These are phyloP conservation scores for Fibroporia radiculosa DNA, from an alignment of 768 basidiomycete genomes.

Conservation along the genomic window DNA sequence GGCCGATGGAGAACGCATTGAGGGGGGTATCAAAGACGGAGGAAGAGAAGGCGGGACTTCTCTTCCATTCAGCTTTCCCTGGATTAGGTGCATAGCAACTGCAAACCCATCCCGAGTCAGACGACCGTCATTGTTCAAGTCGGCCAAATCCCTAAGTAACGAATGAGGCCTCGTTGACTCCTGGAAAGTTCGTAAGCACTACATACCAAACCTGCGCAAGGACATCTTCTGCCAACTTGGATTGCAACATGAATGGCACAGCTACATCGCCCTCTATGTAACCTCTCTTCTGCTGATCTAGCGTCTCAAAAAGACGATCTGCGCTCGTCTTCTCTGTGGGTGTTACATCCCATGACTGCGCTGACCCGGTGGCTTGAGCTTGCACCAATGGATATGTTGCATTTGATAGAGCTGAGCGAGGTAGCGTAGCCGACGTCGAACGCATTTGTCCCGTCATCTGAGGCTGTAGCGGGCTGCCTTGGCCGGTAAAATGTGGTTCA, in stretches of 20 bases:
- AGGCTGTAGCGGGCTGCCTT: slow-evolving; percentile 34
- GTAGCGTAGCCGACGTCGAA: slow-evolving; percentile 17
- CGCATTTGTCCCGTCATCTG: slow-evolving; percentile 56
- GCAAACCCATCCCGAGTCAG: slow-evolving; percentile 91
- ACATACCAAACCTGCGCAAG: slow-evolving; percentile 90
- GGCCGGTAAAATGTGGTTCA: slow-evolving; percentile 43
- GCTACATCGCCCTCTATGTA: slow-evolving; percentile 91
- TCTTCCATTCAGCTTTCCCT: slow-evolving; percentile 72
- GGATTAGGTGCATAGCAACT: slow-evolving; percentile 91
- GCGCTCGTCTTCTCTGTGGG: slow-evolving; percentile 67
- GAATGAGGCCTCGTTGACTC: no score
- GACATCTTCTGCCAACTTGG: slow-evolving; percentile 69
- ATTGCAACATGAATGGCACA: slow-evolving; percentile 93
- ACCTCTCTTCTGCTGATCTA: slow-evolving; percentile 69
- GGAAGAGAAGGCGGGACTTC: slow-evolving; percentile 71
- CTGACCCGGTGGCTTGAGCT: slow-evolving; percentile 11
- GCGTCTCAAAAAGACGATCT: slow-evolving; percentile 73
- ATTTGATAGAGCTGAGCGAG: slow-evolving; percentile 18
- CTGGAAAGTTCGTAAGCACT: neutral
- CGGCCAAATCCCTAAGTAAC: slow-evolving; percentile 92
- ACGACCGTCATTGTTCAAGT: slow-evolving; percentile 80
- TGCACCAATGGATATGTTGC: slow-evolving; percentile 13
- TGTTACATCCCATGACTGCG: slow-evolving; percentile 73
- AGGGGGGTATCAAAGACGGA: slow-evolving; percentile 71
- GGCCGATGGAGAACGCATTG: slow-evolving; percentile 44